Evolutionary conservation across 2,329 filamentous ascomycete species (phyloP), one percentile per base, ranked within the genome.

Genomic region (Fusarium poae): DNA sequence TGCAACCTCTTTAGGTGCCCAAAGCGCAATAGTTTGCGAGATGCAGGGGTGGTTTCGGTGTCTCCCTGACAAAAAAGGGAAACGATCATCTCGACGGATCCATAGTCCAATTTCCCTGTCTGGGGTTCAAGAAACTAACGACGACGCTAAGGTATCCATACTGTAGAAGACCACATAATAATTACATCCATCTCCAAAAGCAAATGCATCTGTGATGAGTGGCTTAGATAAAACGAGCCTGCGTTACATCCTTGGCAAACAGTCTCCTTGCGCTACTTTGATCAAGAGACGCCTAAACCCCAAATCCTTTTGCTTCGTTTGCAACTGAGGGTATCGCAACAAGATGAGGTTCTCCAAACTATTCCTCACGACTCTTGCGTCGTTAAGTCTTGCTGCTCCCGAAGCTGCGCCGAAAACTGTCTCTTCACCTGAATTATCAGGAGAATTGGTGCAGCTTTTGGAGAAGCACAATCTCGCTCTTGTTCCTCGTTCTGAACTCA

Each of bases 401-500:
- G 73, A 67, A 29, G 15, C 8, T 43, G 32, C 5, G 67, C 67
- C 23, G 50, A 58, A 34, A 25, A 71, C 73, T 2, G 62, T 67
- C 18, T 76, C 76, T 18, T 61, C 72, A 10, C 74, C 76, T 23
- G 80, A 81, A 51, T 56, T 79, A 15, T 65, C 62, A 8, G 53
- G 61, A 3, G 76, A 81, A 20, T 78, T 83, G 23, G 80, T 81
- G 23, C 79, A 79, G 44, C 70, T 81, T 44, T 72, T 83, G 40
- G 78, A 78, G 43, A 83, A 78, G 70, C 80, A 83, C 70, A 82
- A 82, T 54, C 74, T 83, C 32, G 82, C 79, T 29, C 71, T 83
- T 50, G 81, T 83, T 10, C 81, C 82, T 34, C 77, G 80, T n/a
- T 81, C 79, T 45, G 81, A 83, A 56, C 79, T 83, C 55, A 81